Evolutionary conservation across 2,329 filamentous ascomycete species (phyloP), one percentile per base, ranked within the genome.

Genomic region (Fusarium sororula): DNA sequence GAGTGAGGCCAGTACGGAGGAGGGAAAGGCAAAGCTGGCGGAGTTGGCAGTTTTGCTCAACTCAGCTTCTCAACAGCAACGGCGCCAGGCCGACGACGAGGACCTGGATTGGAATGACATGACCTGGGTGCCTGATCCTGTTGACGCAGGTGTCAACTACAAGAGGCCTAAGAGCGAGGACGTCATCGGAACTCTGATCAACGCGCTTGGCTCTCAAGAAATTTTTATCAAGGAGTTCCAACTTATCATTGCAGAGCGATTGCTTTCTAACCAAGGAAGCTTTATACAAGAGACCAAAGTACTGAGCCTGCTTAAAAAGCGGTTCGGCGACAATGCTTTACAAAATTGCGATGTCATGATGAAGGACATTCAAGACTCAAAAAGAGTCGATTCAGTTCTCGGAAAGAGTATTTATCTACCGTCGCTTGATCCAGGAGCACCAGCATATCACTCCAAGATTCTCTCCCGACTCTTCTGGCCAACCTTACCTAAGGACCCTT

Each of bases 261-360:
- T 99, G 7, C 83, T 93, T 11, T 90, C 86, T 66, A 90, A 89
- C 53, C 91, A 92, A 69, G 86, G 89, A 24, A 87, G 89, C 30
- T 97, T 95, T 76, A 89, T 93, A 68, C 94, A 94, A 81, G 96
- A 93, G 82, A 89, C 94, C 61, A 92, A 93, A 63, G 93, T 98
- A 9, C 87, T 98, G 11, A 91, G 96, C 65, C 88, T 98, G 15
- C 88, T 99, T 67, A 98, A 98, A 84, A 88, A 94, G 70, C 91
- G 95, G 14, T 95, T 98, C 64, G 96, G 96, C 30, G 94, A 98
- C 74, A 88, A 89, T 35, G 91, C 94, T 22, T 85, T 99, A 51
- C 96, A 98, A 80, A 93, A 94, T 55, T 98, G 95, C 82, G 96
- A 99, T 80, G 96, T 99, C 78, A 99, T 99, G 96, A 89, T 99